phyloP scores from a whole-genome alignment of 2,329 filamentous ascomycete genomes.

The Sporothrix inflata region DNA sequence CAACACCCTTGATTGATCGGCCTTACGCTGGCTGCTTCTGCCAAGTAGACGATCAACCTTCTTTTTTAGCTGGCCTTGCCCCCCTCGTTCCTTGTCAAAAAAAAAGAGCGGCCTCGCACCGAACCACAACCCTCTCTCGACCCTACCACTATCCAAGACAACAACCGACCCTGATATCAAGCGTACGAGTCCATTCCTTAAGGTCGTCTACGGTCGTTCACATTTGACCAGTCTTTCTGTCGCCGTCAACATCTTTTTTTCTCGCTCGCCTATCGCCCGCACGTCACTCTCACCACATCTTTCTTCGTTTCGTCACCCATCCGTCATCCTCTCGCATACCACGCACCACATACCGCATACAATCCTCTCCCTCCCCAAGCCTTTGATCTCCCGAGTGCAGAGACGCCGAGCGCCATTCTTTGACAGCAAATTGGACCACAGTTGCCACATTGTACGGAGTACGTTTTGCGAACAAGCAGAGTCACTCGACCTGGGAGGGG shows the following conservation, averaged over 20 bases:
- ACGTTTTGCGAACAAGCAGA: conserved; percentile 17
- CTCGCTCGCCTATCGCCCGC: neutral
- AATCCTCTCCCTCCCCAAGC: neutral
- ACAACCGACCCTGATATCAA: neutral
- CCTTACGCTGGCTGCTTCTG: conserved; percentile 12
- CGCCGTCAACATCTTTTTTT: neutral
- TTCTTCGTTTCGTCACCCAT: neutral
- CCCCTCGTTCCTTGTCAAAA: conserved; percentile 11
- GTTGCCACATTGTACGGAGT: conserved; percentile 17
- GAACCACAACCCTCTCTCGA: neutral
- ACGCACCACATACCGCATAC: neutral
- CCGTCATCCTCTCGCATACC: neutral
- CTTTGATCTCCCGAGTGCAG: conserved; percentile 18
- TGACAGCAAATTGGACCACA: neutral
- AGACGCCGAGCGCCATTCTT: conserved; percentile 22
- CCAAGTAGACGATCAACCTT: conserved; percentile 19
- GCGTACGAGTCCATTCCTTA: neutral
- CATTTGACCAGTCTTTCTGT: neutral
- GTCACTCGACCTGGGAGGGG: conserved; percentile 3
- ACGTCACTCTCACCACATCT: neutral
- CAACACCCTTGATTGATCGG: conserved; percentile 18
- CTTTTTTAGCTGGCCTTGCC: conserved; percentile 19
- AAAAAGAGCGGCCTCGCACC: neutral
- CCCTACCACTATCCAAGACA: neutral
- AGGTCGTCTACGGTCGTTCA: neutral